Base-by-base conservation (phyloP, 345 rosid genomes). In the Eutrema heterophyllum region DNA sequence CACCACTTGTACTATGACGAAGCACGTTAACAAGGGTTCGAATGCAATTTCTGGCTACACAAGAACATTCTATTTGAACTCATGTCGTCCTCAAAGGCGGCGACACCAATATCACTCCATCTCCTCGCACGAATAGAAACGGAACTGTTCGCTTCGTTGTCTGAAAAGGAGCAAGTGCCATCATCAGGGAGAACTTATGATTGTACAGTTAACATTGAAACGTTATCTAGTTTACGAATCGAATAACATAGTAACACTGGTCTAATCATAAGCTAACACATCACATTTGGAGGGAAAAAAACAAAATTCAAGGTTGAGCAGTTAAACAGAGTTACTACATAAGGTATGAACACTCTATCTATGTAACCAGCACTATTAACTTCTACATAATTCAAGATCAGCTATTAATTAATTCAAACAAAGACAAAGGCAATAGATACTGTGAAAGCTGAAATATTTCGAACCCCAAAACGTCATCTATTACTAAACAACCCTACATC, bases 41-140 rank as follows among this genome's bases (percentile, higher is more conserved):
- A 55, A 55, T 32, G 15, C 24, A 21, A 36, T 36, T 18, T 16
- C 44, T 57, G 3, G 30, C 44, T 9, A 36, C 33, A 30, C 33
- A 56, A 35, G 27, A 35, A 33, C 24, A 16, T 9, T 32, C 21
- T 35, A 35, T 9, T 5, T 16, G 43, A 57, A 57, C 44, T 55
- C 40, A 57, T 5, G 63, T 57, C 18, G 63, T 57, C 44, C 63
- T 57, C 44, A 57, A 36, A 16, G 63, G 63, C 44, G 63, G 63
- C 27, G 44, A 57, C 63, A 57, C 63, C 70, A 93, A 40, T 46
- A 40, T 61, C 36, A 61, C 97, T 60, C 98, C 97, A 68, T 93
- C 98, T 52, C 98, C 98, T 75, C 98, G 83, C 48, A 93, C 98
- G 76, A 93, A 93, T 18, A 93, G 94, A 77, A 88, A 93, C 1